Percentiles rank a stretch among this genome's conserved stretches.
Evolutionary conservation across 495 filamentous ascomycete species (phyloP).

Genomic region (Thozetella sp.): DNA sequence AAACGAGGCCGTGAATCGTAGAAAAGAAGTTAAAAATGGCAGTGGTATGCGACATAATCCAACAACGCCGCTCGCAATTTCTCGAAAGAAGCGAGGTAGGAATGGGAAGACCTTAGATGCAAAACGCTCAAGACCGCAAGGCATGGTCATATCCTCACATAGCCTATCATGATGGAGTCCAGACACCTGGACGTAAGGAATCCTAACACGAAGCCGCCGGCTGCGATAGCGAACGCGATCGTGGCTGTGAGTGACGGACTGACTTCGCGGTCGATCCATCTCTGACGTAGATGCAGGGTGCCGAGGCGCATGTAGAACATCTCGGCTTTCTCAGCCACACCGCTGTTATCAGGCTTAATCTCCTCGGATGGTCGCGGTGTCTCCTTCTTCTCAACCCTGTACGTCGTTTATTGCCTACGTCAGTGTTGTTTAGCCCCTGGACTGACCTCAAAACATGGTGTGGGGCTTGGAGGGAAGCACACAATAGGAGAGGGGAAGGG

Average conservation of each 20-base stretch:
- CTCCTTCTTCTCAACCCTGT: slow-evolving; percentile 25
- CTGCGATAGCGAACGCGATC: slow-evolving; percentile 5
- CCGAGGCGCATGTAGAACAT: slow-evolving; percentile 26
- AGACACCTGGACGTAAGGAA: slow-evolving; percentile 5
- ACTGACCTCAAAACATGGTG: not conserved
- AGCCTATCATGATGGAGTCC: not conserved
- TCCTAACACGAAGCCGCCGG: slow-evolving; percentile 14
- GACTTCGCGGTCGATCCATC: slow-evolving; percentile 22
- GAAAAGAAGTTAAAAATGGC: too few relatives aligned
- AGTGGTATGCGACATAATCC: too few relatives aligned
- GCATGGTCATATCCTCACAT: not conserved
- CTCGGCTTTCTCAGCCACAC: slow-evolving; percentile 13
- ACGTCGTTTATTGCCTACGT: slow-evolving; percentile 13
- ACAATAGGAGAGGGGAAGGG: not conserved
- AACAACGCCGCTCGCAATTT: too few relatives aligned
- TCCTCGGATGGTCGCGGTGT: slow-evolving; percentile 10
- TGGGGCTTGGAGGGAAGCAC: not conserved
- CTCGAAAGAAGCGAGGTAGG: too few relatives aligned
- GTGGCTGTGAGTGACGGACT: slow-evolving; percentile 17
- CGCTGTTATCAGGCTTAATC: slow-evolving; percentile 5
- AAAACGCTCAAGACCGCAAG: not conserved
- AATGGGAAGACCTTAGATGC: not conserved
- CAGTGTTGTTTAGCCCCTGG: slow-evolving; percentile 1
- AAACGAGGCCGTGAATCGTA: too few relatives aligned
- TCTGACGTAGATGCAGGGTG: slow-evolving; percentile 15